Percentiles rank a stretch among this genome's conserved stretches.
These are phyloP conservation scores for Drechslerella coelobrocha DNA, from an alignment of 2,329 filamentous ascomycete species.

Conservation along the genomic window DNA sequence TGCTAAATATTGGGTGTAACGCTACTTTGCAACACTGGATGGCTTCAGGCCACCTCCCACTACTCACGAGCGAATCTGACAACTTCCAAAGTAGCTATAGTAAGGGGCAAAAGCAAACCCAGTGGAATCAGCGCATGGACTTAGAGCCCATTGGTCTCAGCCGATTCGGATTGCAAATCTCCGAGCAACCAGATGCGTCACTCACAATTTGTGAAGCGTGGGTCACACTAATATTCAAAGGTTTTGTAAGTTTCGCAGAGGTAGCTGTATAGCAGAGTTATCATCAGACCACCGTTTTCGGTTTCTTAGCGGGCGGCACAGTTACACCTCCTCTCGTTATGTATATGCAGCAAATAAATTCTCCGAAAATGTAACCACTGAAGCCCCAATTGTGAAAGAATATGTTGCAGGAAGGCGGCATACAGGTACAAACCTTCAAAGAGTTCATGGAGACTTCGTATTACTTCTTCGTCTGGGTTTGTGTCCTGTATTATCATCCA, in stretches of 20 bases:
- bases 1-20: constrained; percentile 70
- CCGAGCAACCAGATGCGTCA: constrained; percentile 43
- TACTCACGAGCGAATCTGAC: constrained; percentile 67
- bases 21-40: constrained; percentile 76
- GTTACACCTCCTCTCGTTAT: constrained; percentile 55
- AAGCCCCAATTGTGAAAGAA: constrained; percentile 11
- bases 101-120: constrained; percentile 57
- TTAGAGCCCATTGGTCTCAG: constrained; percentile 33
- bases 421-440: constrained; percentile 59
- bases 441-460: constrained; percentile 59
- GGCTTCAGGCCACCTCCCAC: constrained; percentile 64
- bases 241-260: constrained; percentile 59
- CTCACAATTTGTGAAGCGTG: constrained; percentile 72
- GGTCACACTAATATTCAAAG: constrained; percentile 68
- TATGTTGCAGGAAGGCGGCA: too few species aligned
- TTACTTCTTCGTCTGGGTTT: constrained; percentile 55
- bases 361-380: constrained; percentile 44
- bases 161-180: not conserved
- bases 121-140: constrained; percentile 32
- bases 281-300: constrained; percentile 57
- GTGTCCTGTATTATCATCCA: constrained; percentile 68
- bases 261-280: constrained; percentile 13
- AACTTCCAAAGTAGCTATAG: constrained; percentile 80
- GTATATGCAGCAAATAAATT: constrained; percentile 47
- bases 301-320: constrained; percentile 43